Evolutionary conservation across 176 grass and related monocot genomes (phyloP).

Genomic region (Avena atlantica): DNA sequence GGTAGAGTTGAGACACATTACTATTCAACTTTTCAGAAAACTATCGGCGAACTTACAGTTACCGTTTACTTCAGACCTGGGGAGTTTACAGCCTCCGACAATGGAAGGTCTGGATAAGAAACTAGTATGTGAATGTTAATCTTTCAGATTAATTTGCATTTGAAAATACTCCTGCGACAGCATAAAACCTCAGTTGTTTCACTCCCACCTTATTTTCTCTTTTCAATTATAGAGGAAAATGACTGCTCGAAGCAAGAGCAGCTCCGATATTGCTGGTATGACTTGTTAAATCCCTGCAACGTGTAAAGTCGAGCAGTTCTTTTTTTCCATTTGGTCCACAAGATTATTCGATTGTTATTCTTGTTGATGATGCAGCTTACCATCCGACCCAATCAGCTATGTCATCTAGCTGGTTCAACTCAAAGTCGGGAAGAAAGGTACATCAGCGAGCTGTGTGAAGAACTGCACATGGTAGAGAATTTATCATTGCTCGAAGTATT

Average conservation of each 20-base stretch:
- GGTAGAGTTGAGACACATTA: constrained; percentile 34
- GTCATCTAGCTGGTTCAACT: constrained; percentile 81
- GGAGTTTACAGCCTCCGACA: constrained; percentile 60
- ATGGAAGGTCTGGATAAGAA: constrained; percentile 91
- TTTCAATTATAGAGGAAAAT: constrained; percentile 50
- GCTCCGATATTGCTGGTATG: constrained; percentile 63
- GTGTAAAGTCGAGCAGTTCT: not conserved
- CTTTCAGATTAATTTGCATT: not conserved
- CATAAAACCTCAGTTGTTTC: not conserved
- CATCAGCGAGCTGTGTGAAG: not conserved
- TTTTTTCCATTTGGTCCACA: not conserved
- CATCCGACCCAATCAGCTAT: constrained; percentile 45
- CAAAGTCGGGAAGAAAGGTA: constrained; percentile 88
- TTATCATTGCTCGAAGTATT: not conserved
- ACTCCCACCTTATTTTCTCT: not conserved
- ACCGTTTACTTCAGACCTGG: constrained; percentile 61
- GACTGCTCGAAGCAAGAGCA: constrained; percentile 53
- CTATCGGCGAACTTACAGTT: not conserved
- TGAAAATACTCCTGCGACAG: not conserved
- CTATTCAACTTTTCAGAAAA: not conserved
- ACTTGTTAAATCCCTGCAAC: not conserved
- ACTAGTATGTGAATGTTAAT: constrained; percentile 61
- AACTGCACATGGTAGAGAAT: not conserved
- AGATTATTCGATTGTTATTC: constrained; percentile 19
- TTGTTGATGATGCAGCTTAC: constrained; percentile 38